Evolutionary conservation across 768 basidiomycete species (phyloP), one percentile per base, ranked within the genome.

Genomic region (Tricholoma sp.): DNA sequence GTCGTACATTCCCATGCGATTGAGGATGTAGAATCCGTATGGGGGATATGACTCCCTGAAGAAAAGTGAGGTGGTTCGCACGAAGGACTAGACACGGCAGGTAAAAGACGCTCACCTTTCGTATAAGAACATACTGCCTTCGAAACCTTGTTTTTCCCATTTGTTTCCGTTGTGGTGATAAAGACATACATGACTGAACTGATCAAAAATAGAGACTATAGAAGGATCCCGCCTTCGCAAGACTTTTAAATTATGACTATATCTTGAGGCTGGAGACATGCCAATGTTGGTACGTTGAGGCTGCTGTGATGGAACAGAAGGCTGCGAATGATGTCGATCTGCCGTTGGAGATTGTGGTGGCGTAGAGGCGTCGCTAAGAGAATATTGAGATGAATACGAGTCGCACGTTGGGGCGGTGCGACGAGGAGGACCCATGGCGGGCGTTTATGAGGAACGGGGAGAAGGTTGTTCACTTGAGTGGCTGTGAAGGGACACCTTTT

Each of bases 111-210:
- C 82, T 61, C 62, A 91, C 90, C 90, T 78, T 74, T 93, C 90
- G 64, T 88, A 91, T 61, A 94, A 75, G 72, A 94, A 93, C 84
- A 93, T 90, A 72, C 82, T 87, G n/a, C 91, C 91, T 68, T 94
- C 91, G 66, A 72, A 88, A 42, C 90, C 90, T 58, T 87, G 82
- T 70, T 91, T 91, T 70, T 85, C 83, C 91, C 91, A 94, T 65
- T 83, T 85, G 63, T 79, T 72, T 6, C 76, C 87, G 61, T 89
- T 84, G 66, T 85, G 80, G 66, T 88, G 84, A 63, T 91, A 91
- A 53, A 91, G 75, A 72, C 89, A 90, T 54, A 91, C 89, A 73
- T 92, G 89, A 63, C 86, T 89, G 76, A 92, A 91, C 64, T 91
- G 89, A 73, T 94, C 91, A 62, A 91, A 84, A 63, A 93, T 90